These are phyloP conservation scores for Monoraphidium neglectum DNA, from an alignment of 139 green algal genomes.

Conservation along the genomic window DNA sequence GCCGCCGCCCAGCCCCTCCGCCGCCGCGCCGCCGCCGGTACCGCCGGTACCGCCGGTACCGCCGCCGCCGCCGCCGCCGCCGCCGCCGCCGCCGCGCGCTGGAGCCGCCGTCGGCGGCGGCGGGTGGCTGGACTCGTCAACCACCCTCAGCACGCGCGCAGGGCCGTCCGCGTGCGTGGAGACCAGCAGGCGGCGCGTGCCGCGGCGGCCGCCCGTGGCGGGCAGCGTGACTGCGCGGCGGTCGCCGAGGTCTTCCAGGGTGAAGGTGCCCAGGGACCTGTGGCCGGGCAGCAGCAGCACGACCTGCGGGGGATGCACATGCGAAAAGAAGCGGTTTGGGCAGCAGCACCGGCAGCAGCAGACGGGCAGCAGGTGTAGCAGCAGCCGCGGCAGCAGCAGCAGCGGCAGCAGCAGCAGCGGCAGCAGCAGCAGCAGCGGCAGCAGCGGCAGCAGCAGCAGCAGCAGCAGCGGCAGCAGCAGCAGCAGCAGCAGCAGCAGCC, in stretches of 20 bases:
- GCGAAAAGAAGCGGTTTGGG: too few relatives aligned
- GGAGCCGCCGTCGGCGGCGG: background rate
- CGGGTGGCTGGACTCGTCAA: slow-evolving; percentile 50
- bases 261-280: background rate
- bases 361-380: slow-evolving; percentile 2
- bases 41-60: too few relatives aligned
- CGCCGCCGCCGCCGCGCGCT: background rate
- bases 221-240: background rate
- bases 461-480: background rate
- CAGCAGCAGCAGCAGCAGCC: background rate
- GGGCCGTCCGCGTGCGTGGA: slow-evolving; percentile 54
- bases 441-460: background rate
- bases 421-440: background rate
- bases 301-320: too few relatives aligned
- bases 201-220: background rate
- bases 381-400: background rate
- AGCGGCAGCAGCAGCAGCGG: background rate
- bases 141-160: slow-evolving; percentile 66
- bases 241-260: background rate
- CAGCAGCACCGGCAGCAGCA: background rate
- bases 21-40: background rate
- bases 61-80: too few relatives aligned
- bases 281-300: background rate
- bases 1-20: background rate
- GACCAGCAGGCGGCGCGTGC: background rate